These are phyloP conservation scores for Ogataea glucozyma DNA, from an alignment of 805 yeast genomes.

Conservation along the genomic window DNA sequence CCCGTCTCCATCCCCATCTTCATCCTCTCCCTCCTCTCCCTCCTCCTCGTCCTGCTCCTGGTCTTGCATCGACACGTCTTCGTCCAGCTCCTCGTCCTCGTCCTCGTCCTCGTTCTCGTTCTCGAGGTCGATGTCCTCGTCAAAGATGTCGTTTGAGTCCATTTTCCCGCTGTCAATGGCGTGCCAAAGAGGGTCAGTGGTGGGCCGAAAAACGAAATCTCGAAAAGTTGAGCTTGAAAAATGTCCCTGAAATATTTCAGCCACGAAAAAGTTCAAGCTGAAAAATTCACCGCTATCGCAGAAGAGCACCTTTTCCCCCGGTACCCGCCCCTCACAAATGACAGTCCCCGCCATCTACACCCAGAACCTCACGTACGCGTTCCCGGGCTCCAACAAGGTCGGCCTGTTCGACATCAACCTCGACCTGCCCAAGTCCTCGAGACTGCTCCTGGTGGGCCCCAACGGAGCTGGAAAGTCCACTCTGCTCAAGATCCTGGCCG, in stretches of 20 bases:
- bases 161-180: too few relatives aligned
- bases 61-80: slow-evolving; percentile 8
- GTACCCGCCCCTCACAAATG: not conserved
- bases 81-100: slow-evolving; percentile 18
- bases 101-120: slow-evolving; percentile 25
- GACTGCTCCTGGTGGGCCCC: slow-evolving; percentile 85
- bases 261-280: too few relatives aligned
- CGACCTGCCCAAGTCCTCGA: slow-evolving; percentile 64
- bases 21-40: slow-evolving; percentile 21
- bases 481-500: slow-evolving; percentile 78
- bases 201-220: too few relatives aligned
- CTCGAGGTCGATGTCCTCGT: slow-evolving; percentile 28
- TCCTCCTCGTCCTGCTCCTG: slow-evolving; percentile 26
- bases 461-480: slow-evolving; percentile 98
- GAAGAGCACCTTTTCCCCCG: not conserved
- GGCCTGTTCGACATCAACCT: slow-evolving; percentile 69
- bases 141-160: slow-evolving; percentile 30
- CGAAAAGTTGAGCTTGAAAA: too few relatives aligned
- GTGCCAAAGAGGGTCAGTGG: too few relatives aligned
- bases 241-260: not conserved
- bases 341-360: slow-evolving; percentile 58
- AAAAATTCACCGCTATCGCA: too few relatives aligned
- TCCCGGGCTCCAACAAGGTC: slow-evolving; percentile 54
- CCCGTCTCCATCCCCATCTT: slow-evolving; percentile 12
- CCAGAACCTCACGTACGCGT: slow-evolving; percentile 64